Evolutionary conservation across 1,139 yeast genomes (phyloP).

Genomic region (Nadsonia starkeyi-henricii): DNA sequence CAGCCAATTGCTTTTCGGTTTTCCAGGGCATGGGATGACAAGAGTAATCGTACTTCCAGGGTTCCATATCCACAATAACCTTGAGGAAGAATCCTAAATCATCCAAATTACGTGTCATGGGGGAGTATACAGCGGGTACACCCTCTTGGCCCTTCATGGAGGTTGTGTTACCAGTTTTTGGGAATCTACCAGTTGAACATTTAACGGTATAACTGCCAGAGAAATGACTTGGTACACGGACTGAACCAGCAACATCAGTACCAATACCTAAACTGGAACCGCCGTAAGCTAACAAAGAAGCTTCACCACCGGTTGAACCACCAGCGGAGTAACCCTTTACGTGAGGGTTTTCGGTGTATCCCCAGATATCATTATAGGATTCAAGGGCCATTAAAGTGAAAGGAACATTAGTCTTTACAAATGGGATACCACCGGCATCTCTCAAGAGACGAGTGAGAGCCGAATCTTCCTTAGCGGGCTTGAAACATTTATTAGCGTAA

Average conservation of each 20-base stretch:
- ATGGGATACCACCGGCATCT: constrained; percentile 36
- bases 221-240: constrained; percentile 38
- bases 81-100: constrained; percentile 55
- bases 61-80: constrained; percentile 39
- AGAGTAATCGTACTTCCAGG: constrained; percentile 52
- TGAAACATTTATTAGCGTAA: constrained; percentile 28
- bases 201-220: constrained; percentile 35
- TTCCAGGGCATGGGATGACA: constrained; percentile 47
- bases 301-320: constrained; percentile 40
- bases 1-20: constrained; percentile 26
- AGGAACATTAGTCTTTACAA: constrained; percentile 37
- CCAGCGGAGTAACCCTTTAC: constrained; percentile 30
- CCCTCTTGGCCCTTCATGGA: constrained; percentile 41
- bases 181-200: constrained; percentile 36
- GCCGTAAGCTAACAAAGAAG: constrained; percentile 34
- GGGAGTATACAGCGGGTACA: constrained; percentile 42
- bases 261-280: constrained; percentile 39
- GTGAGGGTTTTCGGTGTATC: constrained; percentile 31
- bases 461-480: constrained; percentile 24
- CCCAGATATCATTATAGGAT: constrained; percentile 32
- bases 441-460: constrained; percentile 25
- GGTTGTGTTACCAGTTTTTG: constrained; percentile 33
- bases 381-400: constrained; percentile 34
- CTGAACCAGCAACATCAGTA: constrained; percentile 46
- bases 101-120: constrained; percentile 41